Evolutionary conservation across 768 basidiomycete genomes (phyloP).

Genomic region (Gloeopeniophorella convolvens): DNA sequence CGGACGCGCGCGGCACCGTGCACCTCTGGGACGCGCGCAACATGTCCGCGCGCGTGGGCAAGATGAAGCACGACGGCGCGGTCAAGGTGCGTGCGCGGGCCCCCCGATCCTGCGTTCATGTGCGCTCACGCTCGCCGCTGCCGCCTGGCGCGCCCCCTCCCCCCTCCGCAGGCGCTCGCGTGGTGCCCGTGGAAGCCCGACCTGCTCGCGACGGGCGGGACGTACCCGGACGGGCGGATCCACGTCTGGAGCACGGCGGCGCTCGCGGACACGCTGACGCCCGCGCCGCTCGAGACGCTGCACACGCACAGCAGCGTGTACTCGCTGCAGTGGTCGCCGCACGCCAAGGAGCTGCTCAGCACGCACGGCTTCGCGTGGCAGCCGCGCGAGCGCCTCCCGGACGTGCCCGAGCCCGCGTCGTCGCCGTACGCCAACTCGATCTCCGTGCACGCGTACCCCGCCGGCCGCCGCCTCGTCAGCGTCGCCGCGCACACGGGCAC

Average conservation of each 20-base stretch:
- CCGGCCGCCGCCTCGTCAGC: conserved; percentile 43
- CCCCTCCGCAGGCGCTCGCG: conserved; percentile 58
- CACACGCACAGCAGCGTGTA: conserved; percentile 45
- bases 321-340: conserved; percentile 54
- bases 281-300: conserved; percentile 44
- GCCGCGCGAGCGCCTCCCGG: conserved; percentile 11
- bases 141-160: too few relatives aligned
- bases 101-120: too few relatives aligned
- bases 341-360: conserved; percentile 51
- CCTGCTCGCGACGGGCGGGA: conserved; percentile 61
- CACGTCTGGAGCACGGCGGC: conserved; percentile 46
- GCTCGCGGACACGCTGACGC: conserved; percentile 35
- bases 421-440: conserved; percentile 35
- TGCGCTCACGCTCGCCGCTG: too few relatives aligned
- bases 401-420: conserved; percentile 7
- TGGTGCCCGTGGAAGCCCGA: conserved; percentile 73
- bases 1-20: conserved; percentile 36
- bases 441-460: conserved; percentile 50
- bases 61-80: conserved; percentile 38
- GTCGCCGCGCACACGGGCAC: conserved; percentile 49
- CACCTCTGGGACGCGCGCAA: conserved; percentile 40
- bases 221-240: conserved; percentile 53
- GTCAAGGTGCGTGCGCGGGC: conserved; percentile 41
- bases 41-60: conserved; percentile 30
- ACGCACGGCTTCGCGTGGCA: conserved; percentile 51